Evolutionary conservation across 768 basidiomycete genomes (phyloP), one percentile per base, ranked within the genome.

Genomic region (Suillus lakei): DNA sequence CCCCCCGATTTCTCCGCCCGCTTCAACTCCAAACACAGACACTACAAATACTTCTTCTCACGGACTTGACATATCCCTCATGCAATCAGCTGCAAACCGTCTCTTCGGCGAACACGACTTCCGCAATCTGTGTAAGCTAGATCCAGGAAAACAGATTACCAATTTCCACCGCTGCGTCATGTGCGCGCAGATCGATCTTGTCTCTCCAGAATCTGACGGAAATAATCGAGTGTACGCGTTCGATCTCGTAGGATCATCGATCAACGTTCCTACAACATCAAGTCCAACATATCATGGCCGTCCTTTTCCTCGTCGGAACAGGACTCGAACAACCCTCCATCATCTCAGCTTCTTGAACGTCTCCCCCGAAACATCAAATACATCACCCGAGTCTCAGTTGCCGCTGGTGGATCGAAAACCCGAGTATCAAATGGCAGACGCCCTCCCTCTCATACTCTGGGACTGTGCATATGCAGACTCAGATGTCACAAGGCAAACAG

Each of bases 21-120:
- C 5, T 96, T 91, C 79, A 90, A 89, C 15, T 98, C 96, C 80
- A 82, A 78, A 61, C 89, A 86, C 71, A 84, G 98, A 43, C 96
- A 99, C 76, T 99, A 99, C 87, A 98, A 97, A 73, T 99, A 99
- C 79, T 96, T 98, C 77, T 99, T 99, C 87, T 0, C 78, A 82
- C 36, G 78, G 78, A 34, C 87, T 98, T 60, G 87, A 96, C 77
- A 75, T 96, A 34, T 71, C 79, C 2, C 83, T 81, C 53, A 98
- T 99, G 96, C 85, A 84, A 66, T 82, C 85, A 39, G 96, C 88
- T 1, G 93, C 93, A 0, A 67, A 79, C 2, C 80, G 85, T 7
- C 82, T 98, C 53, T 77, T 95, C 36, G 97, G 97, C 39, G 88
- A 91, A 66, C 96, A 98, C 81, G 97, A 98, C 79, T 99, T 98